Evolutionary conservation across 2,329 filamentous ascomycete species (phyloP), one percentile per base, ranked within the genome.

Genomic region (Monilinia fructicola): DNA sequence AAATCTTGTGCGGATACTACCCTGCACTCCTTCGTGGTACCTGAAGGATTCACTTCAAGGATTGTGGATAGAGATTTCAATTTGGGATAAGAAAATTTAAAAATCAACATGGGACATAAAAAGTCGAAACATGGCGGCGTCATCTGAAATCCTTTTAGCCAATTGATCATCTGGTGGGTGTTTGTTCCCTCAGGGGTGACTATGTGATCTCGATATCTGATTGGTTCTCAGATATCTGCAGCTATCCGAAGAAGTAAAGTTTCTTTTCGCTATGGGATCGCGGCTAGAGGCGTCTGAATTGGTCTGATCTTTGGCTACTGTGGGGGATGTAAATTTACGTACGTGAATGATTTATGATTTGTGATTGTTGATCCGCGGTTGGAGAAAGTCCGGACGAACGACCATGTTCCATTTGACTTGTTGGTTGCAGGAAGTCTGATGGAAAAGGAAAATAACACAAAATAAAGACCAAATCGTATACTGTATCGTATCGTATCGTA

Each of bases 51-150:
- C 21, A 50, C 44, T n/a, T 10, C 4, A 28, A 50, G 14, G 58
- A 31, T 31, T 48, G 23, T 50, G 9, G 31, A 35, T 38, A 26
- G 31, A 28, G 21, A 59, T 35, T n/a, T 48, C 48, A n/a, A 50
- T 28, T 35, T 48, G 56, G 56, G 44, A 42, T 23, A 23, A 48
- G 14, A 26, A 61, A 11, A 61, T 50, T 44, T 50, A 38, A 31
- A 61, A 61, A 61, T 42, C 10, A 14, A 16, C 40, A 42, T 42
- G 40, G 40, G 16, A 42, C 16, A 16, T 16, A 14, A 2, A 42
- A 61, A 61, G 58, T 61, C 50, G 58, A 61, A 61, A 61, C 58
- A 61, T 21, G 21, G 58, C 58, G 58, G 31, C 44, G 44, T 38
- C 58, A 46, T 50, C 50, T 50, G 58, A 61, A 50, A 50, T 50